These are phyloP conservation scores for Boletus semigastroideus DNA, from an alignment of 1,284 basidiomycete genomes.

Conservation along the genomic window DNA sequence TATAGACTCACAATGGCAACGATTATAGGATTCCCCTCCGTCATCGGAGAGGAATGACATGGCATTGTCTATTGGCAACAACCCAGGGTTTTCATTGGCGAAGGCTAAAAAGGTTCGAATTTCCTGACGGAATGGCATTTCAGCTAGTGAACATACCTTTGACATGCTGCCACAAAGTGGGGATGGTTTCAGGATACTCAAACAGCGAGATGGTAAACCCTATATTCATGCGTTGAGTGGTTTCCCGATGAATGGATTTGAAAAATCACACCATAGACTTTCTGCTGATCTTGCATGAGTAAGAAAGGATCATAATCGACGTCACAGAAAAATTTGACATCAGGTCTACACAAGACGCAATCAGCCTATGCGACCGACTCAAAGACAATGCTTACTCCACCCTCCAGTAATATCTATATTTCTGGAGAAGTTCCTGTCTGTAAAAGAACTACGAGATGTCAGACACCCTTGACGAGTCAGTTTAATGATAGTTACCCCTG, in stretches of 20 bases:
- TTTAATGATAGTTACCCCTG: slow-evolving; percentile 60
- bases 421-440: slow-evolving; percentile 74
- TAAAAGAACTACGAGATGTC: slow-evolving; percentile 73
- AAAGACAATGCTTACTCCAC: slow-evolving; percentile 49
- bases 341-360: slow-evolving; percentile 51
- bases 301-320: slow-evolving; percentile 88
- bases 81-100: slow-evolving; percentile 66
- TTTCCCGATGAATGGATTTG: neutral
- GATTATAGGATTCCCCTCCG: slow-evolving; percentile 77
- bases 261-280: slow-evolving; percentile 68
- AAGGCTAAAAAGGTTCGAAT: slow-evolving; percentile 55
- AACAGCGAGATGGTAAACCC: slow-evolving; percentile 85
- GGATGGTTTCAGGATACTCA: slow-evolving; percentile 85
- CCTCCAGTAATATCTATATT: slow-evolving; percentile 93
- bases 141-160: slow-evolving; percentile 46
- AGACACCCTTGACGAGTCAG: neutral
- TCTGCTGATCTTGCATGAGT: slow-evolving; percentile 85
- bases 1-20: slow-evolving; percentile 74
- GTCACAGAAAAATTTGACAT: slow-evolving; percentile 85
- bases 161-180: slow-evolving; percentile 80
- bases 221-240: slow-evolving; percentile 18
- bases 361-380: neutral
- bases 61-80: slow-evolving; percentile 71
- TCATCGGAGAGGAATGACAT: slow-evolving; percentile 85
- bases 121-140: neutral